Percentiles rank a stretch among this genome's conserved stretches.
These are phyloP conservation scores for Paramyrothecium sp. DNA, from an alignment of 2,329 filamentous ascomycete species.

Conservation along the genomic window DNA sequence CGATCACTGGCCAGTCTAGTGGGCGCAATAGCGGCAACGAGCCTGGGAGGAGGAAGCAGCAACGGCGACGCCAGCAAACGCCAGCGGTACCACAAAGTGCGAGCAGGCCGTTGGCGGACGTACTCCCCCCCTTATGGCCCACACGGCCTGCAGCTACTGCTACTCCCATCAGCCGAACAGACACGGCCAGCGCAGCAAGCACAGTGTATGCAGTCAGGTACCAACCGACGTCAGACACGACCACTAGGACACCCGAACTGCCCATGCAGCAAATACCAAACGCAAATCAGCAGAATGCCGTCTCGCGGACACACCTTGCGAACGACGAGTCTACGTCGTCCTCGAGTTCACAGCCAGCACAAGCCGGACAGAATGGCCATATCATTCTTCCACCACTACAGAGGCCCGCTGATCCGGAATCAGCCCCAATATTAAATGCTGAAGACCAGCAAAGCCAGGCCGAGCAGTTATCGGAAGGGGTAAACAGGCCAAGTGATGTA, in stretches of 20 bases:
- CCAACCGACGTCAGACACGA: slow-evolving; percentile 54
- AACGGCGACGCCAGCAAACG: not conserved
- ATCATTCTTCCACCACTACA: slow-evolving; percentile 18
- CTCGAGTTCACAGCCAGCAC: slow-evolving; percentile 14
- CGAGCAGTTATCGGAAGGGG: too few species aligned
- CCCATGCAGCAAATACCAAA: slow-evolving; percentile 26
- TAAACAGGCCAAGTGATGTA: not conserved
- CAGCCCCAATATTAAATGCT: not conserved
- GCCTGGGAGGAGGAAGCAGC: slow-evolving; percentile 19
- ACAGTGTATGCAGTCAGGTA: slow-evolving; percentile 64
- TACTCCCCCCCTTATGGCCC: slow-evolving; percentile 53
- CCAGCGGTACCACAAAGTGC: slow-evolving; percentile 3
- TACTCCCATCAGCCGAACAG: slow-evolving; percentile 59
- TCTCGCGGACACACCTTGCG: slow-evolving; percentile 18
- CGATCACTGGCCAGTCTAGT: slow-evolving; percentile 22
- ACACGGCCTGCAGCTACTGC: slow-evolving; percentile 52
- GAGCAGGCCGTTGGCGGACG: slow-evolving; percentile 27
- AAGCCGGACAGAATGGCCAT: slow-evolving; percentile 15
- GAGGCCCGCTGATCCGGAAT: slow-evolving; percentile 10
- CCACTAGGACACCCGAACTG: slow-evolving; percentile 44
- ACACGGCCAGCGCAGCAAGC: slow-evolving; percentile 62
- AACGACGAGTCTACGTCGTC: slow-evolving; percentile 22
- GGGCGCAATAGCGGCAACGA: slow-evolving; percentile 13
- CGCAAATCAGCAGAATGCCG: slow-evolving; percentile 24
- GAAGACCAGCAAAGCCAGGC: not conserved